Evolutionary conservation across 1,139 yeast genomes (phyloP), one percentile per base, ranked within the genome.

Genomic region (Martiniozyma asiatica): DNA sequence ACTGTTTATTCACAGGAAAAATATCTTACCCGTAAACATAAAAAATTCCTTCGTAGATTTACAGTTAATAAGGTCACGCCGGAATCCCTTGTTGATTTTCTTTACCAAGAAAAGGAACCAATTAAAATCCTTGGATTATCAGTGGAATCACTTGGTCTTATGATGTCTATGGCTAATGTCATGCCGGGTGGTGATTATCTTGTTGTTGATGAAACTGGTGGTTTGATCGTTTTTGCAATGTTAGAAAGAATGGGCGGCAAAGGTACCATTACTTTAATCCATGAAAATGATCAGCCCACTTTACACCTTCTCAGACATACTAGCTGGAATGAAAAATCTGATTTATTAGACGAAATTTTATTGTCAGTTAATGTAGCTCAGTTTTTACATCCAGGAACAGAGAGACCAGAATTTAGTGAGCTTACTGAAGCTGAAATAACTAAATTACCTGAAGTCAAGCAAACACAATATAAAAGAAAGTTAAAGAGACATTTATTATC

Each of bases 201-300:
- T 20, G 77, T 89, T 5, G 65, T 84, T 33, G 99, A 89, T 50
- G 98, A 89, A 47, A 78, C 94, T 17, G 85, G 94, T 19, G 96
- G 97, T 2, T 63, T 87, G 13, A 53, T 89, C 2, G 70, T 81
- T 4, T 81, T 81, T 39, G 82, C 93, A 5, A 61, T 92, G 66
- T 53, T 89, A 58, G 98, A 92, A 50, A 65, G 97, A 47, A 81
- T 89, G 92, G 73, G 73, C 34, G 84, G 89, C 3, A 59, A 72
- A 29, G 98, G 97, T 11, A 61, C 72, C 8, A 72, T 92, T 28
- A 67, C 84, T 4, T 65, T 82, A 19, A 63, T 78, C 3, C 96
- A 89, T 55, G 98, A 87, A 47, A 82, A 85, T 50, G 98, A 89
- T 51, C 96, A 87, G 48, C 75, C 94, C 6, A 87, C 85, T 47